Evolutionary conservation across 208 protist species (phyloP).

Genomic region (Acanthamoeba rhysodes): DNA sequence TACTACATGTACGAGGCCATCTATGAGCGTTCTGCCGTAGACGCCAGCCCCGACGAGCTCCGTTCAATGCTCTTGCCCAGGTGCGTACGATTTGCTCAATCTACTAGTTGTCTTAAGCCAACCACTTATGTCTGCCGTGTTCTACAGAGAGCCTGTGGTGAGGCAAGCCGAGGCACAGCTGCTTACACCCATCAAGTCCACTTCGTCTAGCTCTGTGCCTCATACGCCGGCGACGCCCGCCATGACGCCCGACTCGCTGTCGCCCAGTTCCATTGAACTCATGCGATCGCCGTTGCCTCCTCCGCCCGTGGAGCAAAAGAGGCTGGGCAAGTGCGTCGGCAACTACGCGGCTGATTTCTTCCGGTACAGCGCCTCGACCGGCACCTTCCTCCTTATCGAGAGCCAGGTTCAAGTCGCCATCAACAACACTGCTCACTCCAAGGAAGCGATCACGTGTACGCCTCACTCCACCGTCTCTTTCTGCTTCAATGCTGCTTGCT

Average conservation of each 20-base stretch:
- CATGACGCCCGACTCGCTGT: not conserved
- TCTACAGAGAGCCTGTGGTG: not conserved
- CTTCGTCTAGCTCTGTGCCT: not conserved
- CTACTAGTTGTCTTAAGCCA: too few relatives aligned
- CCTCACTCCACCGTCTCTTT: not conserved
- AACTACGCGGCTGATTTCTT: slow-evolving; percentile 21
- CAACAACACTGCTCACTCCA: slow-evolving; percentile 56
- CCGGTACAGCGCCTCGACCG: not conserved
- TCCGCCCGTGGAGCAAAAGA: slow-evolving; percentile 23
- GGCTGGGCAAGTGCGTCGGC: not conserved
- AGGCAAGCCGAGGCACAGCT: not conserved
- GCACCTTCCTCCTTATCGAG: slow-evolving; percentile 37
- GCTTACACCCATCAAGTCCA: not conserved
- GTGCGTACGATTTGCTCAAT: not conserved
- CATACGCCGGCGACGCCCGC: not conserved
- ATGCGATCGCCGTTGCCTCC: slow-evolving; percentile 12
- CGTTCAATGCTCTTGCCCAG: not conserved
- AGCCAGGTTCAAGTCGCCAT: not conserved
- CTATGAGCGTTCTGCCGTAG: not conserved
- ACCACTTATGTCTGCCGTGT: too few relatives aligned
- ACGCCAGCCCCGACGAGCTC: not conserved
- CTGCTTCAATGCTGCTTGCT: not conserved
- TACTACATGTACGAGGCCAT: slow-evolving; percentile 11
- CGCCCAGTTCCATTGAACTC: not conserved
- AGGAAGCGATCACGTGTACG: slow-evolving; percentile 19